Percentiles rank a stretch among this genome's conserved stretches.
phyloP scores from a whole-genome alignment of 140 eudicot species.

The Oenanthe javanica region DNA sequence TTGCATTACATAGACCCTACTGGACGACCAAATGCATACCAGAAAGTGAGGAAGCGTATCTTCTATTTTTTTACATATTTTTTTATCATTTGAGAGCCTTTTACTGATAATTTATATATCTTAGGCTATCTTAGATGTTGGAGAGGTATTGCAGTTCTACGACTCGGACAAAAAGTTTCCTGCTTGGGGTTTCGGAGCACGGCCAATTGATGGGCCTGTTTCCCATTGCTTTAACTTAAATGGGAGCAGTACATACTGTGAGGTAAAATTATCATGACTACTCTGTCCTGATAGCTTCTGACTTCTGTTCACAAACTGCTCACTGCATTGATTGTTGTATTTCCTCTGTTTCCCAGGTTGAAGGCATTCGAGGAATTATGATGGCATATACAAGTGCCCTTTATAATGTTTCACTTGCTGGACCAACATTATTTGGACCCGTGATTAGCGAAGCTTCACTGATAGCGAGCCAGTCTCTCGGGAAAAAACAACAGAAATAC shows the following conservation, averaged over 20 bases:
- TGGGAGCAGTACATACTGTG: constrained; percentile 86
- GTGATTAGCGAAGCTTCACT: constrained; percentile 66
- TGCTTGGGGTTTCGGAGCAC: constrained; percentile 98
- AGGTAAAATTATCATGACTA: constrained; percentile 36
- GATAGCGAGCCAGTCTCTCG: constrained; percentile 70
- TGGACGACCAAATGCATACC: constrained; percentile 98
- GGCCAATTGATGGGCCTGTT: constrained; percentile 96
- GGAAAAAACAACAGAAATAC: constrained; percentile 63
- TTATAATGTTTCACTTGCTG: constrained; percentile 84
- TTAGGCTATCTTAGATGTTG: constrained; percentile 86
- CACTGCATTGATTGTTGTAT: background rate
- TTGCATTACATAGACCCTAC: constrained; percentile 94
- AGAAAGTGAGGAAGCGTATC: constrained; percentile 48
- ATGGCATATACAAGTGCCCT: constrained; percentile 80
- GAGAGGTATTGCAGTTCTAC: constrained; percentile 90
- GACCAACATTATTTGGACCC: constrained; percentile 94
- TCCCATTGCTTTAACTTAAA: constrained; percentile 95
- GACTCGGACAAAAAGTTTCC: constrained; percentile 82
- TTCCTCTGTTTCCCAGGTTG: constrained; percentile 48
- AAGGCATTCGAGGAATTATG: constrained; percentile 91
- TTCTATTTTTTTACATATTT: constrained; percentile 6
- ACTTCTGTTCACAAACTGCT: background rate
- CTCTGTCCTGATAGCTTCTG: background rate
- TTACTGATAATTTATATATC: constrained; percentile 14
- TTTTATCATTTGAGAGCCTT: background rate